Percentiles rank a stretch among this genome's conserved stretches.
These are phyloP conservation scores for Fusarium hostae DNA, from an alignment of 2,329 filamentous ascomycete genomes.

Conservation along the genomic window DNA sequence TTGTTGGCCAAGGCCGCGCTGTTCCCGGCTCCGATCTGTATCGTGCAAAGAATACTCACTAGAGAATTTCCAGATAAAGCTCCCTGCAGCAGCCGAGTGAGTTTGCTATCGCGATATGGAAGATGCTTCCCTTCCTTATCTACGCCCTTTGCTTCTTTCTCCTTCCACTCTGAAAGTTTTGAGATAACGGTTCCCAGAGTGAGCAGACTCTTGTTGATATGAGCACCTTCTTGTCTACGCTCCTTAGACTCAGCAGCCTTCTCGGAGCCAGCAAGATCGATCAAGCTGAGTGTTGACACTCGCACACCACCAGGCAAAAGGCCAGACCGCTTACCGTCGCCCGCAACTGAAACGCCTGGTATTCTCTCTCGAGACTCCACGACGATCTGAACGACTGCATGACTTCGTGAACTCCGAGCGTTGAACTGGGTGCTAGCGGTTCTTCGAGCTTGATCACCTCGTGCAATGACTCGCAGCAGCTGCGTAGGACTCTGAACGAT, in stretches of 20 bases:
- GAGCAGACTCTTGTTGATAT: slow-evolving; percentile 98
- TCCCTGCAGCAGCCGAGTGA: slow-evolving; percentile 90
- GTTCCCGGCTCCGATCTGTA: slow-evolving; percentile 84
- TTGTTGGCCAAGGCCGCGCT: slow-evolving; percentile 76
- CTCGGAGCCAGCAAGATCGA: slow-evolving; percentile 96
- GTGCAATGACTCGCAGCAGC: slow-evolving; percentile 90
- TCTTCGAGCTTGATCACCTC: slow-evolving; percentile 89
- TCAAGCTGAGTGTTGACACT: slow-evolving; percentile 93
- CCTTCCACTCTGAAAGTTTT: slow-evolving; percentile 88
- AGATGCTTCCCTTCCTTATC: slow-evolving; percentile 93
- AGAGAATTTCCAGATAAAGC: slow-evolving; percentile 93
- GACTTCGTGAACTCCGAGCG: slow-evolving; percentile 93
- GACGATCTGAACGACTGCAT: slow-evolving; percentile 98
- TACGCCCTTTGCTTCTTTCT: slow-evolving; percentile 76
- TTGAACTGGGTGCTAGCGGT: slow-evolving; percentile 98
- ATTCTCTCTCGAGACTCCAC: slow-evolving; percentile 94
- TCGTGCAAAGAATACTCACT: slow-evolving; percentile 97
- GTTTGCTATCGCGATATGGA: slow-evolving; percentile 96
- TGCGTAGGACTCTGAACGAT: slow-evolving; percentile 99
- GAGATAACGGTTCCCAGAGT: slow-evolving; percentile 96
- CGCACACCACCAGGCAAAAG: slow-evolving; percentile 88
- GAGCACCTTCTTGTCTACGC: slow-evolving; percentile 90
- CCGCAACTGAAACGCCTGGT: slow-evolving; percentile 58
- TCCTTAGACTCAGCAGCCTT: slow-evolving; percentile 96
- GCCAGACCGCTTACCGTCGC: slow-evolving; percentile 71